Percentiles rank a stretch among this genome's conserved stretches.
phyloP scores from a whole-genome alignment of 768 basidiomycete species.

The Pholiota conissans region DNA sequence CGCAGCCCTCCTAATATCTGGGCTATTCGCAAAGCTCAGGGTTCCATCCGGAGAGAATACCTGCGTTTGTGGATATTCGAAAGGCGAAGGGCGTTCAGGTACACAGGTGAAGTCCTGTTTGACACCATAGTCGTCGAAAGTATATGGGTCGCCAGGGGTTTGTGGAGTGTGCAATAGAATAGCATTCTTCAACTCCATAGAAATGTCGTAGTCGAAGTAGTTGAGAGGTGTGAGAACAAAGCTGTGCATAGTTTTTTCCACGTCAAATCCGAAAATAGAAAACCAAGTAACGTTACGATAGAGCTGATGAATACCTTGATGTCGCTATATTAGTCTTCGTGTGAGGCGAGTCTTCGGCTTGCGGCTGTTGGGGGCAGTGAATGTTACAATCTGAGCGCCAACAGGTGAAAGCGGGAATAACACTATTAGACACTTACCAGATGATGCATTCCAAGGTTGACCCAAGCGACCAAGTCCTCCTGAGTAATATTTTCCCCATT shows the following conservation, averaged over 20 bases:
- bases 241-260: too few species aligned
- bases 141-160: conserved; percentile 36
- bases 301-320: conserved; percentile 40
- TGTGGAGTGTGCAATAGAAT: conserved; percentile 44
- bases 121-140: conserved; percentile 55
- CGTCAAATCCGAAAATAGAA: too few species aligned
- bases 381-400: not conserved
- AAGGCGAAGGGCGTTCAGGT: conserved; percentile 22
- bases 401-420: not conserved
- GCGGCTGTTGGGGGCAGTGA: conserved; percentile 36
- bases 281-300: not conserved
- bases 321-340: conserved; percentile 57
- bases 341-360: conserved; percentile 65
- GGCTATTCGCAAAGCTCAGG: not conserved
- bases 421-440: conserved; percentile 32
- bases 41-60: conserved; percentile 4
- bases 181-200: conserved; percentile 56
- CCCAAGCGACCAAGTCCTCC: conserved; percentile 65
- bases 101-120: conserved; percentile 29
- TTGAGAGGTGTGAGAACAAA: conserved; percentile 64
- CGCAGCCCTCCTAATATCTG: conserved; percentile 6
- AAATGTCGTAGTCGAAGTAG: conserved; percentile 64
- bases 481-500: conserved; percentile 64
- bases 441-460: conserved; percentile 70
- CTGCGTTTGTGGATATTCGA: conserved; percentile 16